Conservation (phyloP, 768 basidiomycete species). For the Pulveroboletus sp. region DNA sequence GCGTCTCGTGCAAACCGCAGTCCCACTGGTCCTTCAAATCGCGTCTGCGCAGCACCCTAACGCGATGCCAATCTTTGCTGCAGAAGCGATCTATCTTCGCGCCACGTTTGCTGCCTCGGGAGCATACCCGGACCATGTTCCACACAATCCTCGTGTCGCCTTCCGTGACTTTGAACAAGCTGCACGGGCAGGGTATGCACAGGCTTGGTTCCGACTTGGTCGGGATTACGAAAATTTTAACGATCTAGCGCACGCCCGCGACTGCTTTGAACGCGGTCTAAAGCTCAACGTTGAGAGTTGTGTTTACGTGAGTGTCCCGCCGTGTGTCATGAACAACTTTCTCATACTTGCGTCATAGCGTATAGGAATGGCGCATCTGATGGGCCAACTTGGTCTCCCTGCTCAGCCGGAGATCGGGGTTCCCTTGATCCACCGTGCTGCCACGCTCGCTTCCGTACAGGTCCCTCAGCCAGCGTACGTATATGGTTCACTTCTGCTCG, state of each 20-base stretch:
- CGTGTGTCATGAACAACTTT: neutral
- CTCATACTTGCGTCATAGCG: conserved; percentile 44
- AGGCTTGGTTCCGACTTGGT: conserved; percentile 91
- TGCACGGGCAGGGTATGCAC: conserved; percentile 67
- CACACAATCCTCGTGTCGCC: conserved; percentile 67
- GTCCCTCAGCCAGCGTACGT: conserved; percentile 86
- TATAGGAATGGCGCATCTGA: conserved; percentile 87
- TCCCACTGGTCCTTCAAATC: conserved; percentile 59
- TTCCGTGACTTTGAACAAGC: conserved; percentile 88
- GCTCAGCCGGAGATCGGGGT: conserved; percentile 54
- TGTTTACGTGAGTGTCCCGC: conserved; percentile 56
- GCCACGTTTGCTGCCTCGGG: conserved; percentile 74
- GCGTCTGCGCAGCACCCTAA: conserved; percentile 35
- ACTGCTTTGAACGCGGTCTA: conserved; percentile 84
- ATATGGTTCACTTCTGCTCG: conserved; percentile 79
- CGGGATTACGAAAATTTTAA: conserved; percentile 88
- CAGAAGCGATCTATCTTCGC: conserved; percentile 74
- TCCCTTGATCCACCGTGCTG: conserved; percentile 72
- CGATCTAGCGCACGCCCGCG: conserved; percentile 66
- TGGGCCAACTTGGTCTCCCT: conserved; percentile 76
- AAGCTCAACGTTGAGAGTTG: conserved; percentile 72
- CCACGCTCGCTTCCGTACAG: conserved; percentile 65
- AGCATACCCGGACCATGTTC: conserved; percentile 58
- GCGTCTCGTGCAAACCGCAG: conserved; percentile 57
- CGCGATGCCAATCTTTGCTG: conserved; percentile 39